These are phyloP conservation scores for Salvia splendens DNA, from an alignment of 257 asterid species.

Conservation along the genomic window DNA sequence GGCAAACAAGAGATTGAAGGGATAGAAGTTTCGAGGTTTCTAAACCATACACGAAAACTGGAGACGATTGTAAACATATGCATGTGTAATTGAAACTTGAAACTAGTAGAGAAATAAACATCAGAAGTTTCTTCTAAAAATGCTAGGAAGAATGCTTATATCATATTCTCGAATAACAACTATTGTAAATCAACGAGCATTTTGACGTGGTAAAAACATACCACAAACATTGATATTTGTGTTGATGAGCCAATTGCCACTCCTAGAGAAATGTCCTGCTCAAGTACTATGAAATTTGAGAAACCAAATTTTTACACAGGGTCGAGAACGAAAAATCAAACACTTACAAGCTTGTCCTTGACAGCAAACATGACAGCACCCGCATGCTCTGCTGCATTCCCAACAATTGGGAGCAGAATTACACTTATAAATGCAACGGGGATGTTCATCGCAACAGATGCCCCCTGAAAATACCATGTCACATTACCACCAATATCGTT, in stretches of 20 bases:
- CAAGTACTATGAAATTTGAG: slow-evolving; percentile 27
- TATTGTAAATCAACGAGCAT: not conserved
- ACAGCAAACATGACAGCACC: slow-evolving; percentile 86
- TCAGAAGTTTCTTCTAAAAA: too few relatives aligned
- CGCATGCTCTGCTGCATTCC: slow-evolving; percentile 91
- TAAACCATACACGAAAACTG: not conserved
- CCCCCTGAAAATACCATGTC: slow-evolving; percentile 56
- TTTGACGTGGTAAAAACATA: slow-evolving; percentile 32
- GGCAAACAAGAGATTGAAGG: not conserved
- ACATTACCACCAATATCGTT: not conserved
- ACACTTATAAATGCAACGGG: slow-evolving; percentile 85
- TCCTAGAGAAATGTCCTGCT: slow-evolving; percentile 76
- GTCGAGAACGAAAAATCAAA: slow-evolving; percentile 21
- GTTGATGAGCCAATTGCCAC: slow-evolving; percentile 89
- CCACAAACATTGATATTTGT: slow-evolving; percentile 87
- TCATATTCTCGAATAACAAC: slow-evolving; percentile 2
- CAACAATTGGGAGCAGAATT: slow-evolving; percentile 80
- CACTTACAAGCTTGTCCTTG: slow-evolving; percentile 80
- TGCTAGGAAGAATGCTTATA: not conserved
- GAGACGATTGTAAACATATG: not conserved
- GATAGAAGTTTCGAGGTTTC: not conserved
- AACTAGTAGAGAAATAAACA: too few relatives aligned
- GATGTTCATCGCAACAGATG: slow-evolving; percentile 71
- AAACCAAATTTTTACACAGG: slow-evolving; percentile 10
- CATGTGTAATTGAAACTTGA: not conserved